Percentiles rank a stretch among this genome's conserved stretches.
Evolutionary conservation across 306 rosid genomes (phyloP).

Genomic region (cucumber (Cucumis sativus)): DNA sequence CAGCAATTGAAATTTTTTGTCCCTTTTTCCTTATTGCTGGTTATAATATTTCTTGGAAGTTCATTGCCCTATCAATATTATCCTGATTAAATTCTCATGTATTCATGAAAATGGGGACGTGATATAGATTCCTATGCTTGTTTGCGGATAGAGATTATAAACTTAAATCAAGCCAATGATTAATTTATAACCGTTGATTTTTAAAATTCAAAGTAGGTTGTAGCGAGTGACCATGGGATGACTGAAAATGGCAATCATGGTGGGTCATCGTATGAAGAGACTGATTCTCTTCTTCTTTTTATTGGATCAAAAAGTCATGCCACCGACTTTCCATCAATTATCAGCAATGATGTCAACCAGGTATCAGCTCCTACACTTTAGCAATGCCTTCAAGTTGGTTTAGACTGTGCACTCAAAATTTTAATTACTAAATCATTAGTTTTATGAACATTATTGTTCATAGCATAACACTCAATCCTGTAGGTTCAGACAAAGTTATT

Average conservation of each 20-base stretch:
- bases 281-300: constrained; percentile 69
- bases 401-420: not conserved
- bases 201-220: constrained; percentile 33
- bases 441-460: not conserved
- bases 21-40: not conserved
- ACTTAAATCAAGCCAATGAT: not conserved
- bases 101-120: not conserved
- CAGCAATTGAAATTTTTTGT: not conserved
- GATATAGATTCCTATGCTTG: not conserved
- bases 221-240: constrained; percentile 97
- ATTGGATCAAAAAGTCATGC: constrained; percentile 40
- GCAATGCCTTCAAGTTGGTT: not conserved
- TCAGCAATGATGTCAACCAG: constrained; percentile 46
- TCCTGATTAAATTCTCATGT: not conserved
- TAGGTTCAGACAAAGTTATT: not conserved
- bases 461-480: not conserved
- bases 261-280: constrained; percentile 85
- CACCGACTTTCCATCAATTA: constrained; percentile 19
- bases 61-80: not conserved
- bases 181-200: not conserved
- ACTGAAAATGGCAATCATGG: constrained; percentile 87
- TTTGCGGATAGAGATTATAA: not conserved
- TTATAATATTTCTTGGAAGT: not conserved
- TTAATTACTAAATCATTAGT: not conserved
- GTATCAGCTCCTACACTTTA: constrained; percentile 24